Conservation (phyloP, 257 asterid genomes). For the Leptodermis oblonga region DNA sequence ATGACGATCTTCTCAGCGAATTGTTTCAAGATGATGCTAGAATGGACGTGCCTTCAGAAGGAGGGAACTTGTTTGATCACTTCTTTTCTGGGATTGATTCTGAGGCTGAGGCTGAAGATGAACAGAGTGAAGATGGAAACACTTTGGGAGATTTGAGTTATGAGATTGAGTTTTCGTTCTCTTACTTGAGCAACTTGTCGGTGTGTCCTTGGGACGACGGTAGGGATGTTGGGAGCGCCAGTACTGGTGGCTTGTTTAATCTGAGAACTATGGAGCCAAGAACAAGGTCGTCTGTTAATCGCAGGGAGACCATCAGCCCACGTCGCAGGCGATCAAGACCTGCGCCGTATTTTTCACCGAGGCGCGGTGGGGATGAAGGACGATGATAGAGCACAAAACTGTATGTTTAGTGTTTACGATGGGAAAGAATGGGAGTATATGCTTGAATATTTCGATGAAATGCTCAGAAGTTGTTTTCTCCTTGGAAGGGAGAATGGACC, state of each 20-base stretch:
- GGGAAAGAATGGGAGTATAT: background rate
- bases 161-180: conserved; percentile 32
- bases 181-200: conserved; percentile 23
- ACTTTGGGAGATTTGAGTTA: conserved; percentile 17
- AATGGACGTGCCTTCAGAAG: background rate
- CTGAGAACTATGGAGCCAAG: conserved; percentile 15
- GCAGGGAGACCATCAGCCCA: background rate
- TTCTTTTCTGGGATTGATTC: conserved; percentile 29
- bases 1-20: background rate
- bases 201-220: conserved; percentile 13
- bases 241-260: conserved; percentile 14
- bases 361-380: background rate
- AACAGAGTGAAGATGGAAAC: conserved; percentile 15
- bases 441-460: too few species aligned
- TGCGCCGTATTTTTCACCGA: background rate
- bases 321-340: conserved; percentile 1
- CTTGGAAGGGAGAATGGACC: too few species aligned
- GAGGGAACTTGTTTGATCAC: conserved; percentile 30
- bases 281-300: background rate
- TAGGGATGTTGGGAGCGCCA: conserved; percentile 26
- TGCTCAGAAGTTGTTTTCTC: too few species aligned
- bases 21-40: background rate
- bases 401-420: too few species aligned
- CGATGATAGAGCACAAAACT: background rate
- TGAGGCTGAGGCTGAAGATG: conserved; percentile 35